Evolutionary conservation across 371 early-diverging fungal species (phyloP), one percentile per base, ranked within the genome.

Genomic region (Mucor circinelloides): DNA sequence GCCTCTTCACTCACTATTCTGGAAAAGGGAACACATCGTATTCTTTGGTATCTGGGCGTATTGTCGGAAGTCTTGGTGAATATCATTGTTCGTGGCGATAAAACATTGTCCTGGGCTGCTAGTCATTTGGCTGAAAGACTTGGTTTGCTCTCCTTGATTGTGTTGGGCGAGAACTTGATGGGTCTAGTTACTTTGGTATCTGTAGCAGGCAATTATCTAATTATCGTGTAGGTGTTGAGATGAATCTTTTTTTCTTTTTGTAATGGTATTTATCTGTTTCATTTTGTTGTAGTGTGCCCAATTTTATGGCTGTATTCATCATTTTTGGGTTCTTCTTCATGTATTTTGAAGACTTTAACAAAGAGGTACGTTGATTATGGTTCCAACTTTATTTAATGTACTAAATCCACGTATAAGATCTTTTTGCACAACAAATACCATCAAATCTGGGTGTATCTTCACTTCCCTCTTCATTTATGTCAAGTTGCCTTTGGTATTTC

Each of bases 61-160:
- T 28, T 79, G 1, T 72, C 72, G 36, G 87, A 87, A 59, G 71
- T 85, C 3, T 61, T 77, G 7, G 86, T 85, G 6, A 79, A 85
- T 28, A 60, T 85, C 12, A 74, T 83, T 54, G 80, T 85, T 36
- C 76, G 83, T 7, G 72, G 78, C 17, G 76, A 85, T 32, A 82
- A 81, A 27, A 73, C 80, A 0, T 74, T 87, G 4, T 85, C 87
- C 4, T 86, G 85, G 84, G 87, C 87, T 23, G 87, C 86, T 3
- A 86, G 87, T 61, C 84, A 87, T 68, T 58, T 87, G 30, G 86
- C 87, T 12, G 87, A 87, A 44, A 77, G 87, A 8, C 70, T 87
- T 10, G 87, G 86, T 23, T 66, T 87, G 8, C 76, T 87, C 19
- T 80, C 87, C 0, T 63, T 87, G 44, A 85, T 87, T 69, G 87